A percentile compares a stretch with the other conserved stretches of the same genome.
phyloP scores from a whole-genome alignment of 345 rosid genomes.

The Psidium guajava region DNA sequence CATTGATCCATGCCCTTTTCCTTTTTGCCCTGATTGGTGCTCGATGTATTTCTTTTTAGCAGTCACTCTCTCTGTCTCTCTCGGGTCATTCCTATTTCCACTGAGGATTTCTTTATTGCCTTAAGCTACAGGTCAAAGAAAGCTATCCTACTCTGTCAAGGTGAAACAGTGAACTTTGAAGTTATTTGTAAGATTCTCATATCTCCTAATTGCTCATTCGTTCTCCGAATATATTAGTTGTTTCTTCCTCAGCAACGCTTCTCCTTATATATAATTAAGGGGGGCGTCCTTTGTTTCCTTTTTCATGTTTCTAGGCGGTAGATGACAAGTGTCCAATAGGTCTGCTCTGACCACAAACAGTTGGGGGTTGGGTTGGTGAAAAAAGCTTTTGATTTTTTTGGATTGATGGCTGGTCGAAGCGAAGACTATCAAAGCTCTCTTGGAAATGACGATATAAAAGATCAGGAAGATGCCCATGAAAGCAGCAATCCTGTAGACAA shows the following conservation, averaged over 20 bases:
- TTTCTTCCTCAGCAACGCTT: background rate
- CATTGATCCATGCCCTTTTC: background rate
- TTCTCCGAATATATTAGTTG: background rate
- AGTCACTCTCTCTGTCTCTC: background rate
- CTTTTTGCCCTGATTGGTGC: background rate
- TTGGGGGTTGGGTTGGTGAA: background rate
- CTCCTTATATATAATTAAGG: background rate
- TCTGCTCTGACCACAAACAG: background rate
- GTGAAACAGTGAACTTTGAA: background rate
- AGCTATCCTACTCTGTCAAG: background rate
- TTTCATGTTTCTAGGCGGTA: background rate
- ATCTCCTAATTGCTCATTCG: background rate
- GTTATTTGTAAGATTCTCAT: background rate
- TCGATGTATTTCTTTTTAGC: background rate
- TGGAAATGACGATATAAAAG: constrained; percentile 6
- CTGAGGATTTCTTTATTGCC: background rate
- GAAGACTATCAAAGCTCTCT: constrained; percentile 3
- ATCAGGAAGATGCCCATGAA: background rate
- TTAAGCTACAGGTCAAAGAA: background rate
- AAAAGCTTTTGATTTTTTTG: background rate
- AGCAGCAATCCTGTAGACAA: constrained; percentile 11
- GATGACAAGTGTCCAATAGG: background rate
- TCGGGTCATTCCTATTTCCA: background rate
- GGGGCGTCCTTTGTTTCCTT: background rate
- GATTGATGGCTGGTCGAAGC: constrained; percentile 6